phyloP scores from a whole-genome alignment of 208 protist species.

The Acanthamoeba royreba region DNA sequence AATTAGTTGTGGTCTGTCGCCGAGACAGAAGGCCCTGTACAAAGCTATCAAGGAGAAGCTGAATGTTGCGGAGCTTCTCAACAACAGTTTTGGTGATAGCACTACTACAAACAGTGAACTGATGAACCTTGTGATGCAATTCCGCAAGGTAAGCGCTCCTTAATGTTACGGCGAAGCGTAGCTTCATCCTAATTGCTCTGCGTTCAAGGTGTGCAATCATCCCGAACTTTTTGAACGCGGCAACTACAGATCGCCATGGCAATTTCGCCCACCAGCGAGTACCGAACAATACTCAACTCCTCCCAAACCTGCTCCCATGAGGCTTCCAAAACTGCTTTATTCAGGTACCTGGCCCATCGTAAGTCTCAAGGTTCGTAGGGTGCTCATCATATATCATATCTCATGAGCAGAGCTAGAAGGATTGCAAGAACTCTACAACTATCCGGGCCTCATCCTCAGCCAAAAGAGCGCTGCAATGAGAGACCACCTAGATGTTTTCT shows the following conservation, averaged over 20 bases:
- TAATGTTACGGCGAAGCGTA: neutral
- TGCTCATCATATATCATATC: neutral
- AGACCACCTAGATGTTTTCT: neutral
- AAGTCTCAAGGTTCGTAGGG: neutral
- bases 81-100: constrained; percentile 4
- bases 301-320: constrained; percentile 16
- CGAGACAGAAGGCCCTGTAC: constrained; percentile 59
- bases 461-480: neutral
- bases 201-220: constrained; percentile 53
- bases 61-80: constrained; percentile 45
- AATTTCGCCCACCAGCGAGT: neutral
- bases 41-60: constrained; percentile 44
- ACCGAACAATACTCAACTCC: neutral
- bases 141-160: constrained; percentile 52
- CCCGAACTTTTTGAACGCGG: constrained; percentile 62
- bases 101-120: constrained; percentile 40
- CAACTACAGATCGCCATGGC: constrained; percentile 40
- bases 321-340: constrained; percentile 27
- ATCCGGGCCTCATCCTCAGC: neutral
- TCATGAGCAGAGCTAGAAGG: neutral
- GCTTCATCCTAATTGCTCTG: neutral
- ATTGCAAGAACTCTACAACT: neutral
- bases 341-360: neutral
- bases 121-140: constrained; percentile 71
- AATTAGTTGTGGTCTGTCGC: constrained; percentile 46